Conservation (phyloP, 2,329 filamentous ascomycete genomes). For the Claviceps africana region DNA sequence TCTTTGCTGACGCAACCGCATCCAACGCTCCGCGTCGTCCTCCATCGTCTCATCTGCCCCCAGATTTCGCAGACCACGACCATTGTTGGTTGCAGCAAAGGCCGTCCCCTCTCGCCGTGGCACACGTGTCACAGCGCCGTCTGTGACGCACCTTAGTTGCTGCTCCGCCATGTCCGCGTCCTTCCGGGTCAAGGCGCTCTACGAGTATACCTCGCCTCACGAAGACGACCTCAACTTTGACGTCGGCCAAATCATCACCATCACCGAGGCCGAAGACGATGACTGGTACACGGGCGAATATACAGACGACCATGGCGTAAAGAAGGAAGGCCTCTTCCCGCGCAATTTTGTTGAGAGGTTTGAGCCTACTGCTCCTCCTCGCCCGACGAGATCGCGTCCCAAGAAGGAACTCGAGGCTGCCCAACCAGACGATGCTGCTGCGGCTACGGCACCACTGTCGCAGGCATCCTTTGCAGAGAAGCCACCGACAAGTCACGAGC, state of each 20-base stretch:
- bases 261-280: conserved; percentile 80
- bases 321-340: conserved; percentile 78
- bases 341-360: conserved; percentile 96
- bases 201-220: conserved; percentile 83
- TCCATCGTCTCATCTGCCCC: conserved; percentile 2
- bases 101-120: conserved; percentile 4
- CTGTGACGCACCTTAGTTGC: conserved; percentile 4
- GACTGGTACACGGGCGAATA: conserved; percentile 94
- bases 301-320: conserved; percentile 56
- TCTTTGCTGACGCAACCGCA: conserved; percentile 8
- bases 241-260: conserved; percentile 78
- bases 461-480: conserved; percentile 13
- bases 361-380: conserved; percentile 78
- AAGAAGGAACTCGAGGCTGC: conserved; percentile 40
- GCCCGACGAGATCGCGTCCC: conserved; percentile 59
- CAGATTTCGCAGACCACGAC: neutral
- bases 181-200: conserved; percentile 93
- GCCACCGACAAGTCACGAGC: conserved; percentile 11
- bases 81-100: neutral
- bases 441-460: conserved; percentile 20
- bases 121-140: conserved; percentile 6
- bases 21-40: conserved; percentile 1
- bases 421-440: conserved; percentile 20
- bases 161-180: conserved; percentile 50
- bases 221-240: conserved; percentile 88